Conservation (phyloP, 2,329 filamentous ascomycete species). For the Didymella segeticola region DNA sequence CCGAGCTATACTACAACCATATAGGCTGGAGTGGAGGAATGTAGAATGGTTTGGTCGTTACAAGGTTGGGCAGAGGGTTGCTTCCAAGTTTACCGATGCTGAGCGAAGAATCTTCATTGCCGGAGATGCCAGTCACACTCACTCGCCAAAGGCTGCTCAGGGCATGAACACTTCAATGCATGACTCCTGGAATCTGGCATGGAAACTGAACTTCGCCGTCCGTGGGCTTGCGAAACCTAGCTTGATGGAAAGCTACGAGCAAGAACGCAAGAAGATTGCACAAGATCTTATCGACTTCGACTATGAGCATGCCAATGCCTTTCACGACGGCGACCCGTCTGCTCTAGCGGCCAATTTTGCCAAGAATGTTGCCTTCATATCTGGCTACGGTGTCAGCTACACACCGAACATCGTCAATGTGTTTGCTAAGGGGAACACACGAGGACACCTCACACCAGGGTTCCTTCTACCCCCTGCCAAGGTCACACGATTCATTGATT, state of each 20-base stretch:
- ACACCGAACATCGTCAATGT: slow-evolving; percentile 68
- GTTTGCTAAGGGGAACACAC: slow-evolving; percentile 60
- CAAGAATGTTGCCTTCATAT: slow-evolving; percentile 75
- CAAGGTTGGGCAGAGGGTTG: slow-evolving; percentile 58
- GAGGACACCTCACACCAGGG: slow-evolving; percentile 49
- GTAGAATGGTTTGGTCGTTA: slow-evolving; percentile 62
- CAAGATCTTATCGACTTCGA: slow-evolving; percentile 55
- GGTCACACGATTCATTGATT: slow-evolving; percentile 76
- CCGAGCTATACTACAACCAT: slow-evolving; percentile 55
- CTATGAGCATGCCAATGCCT: slow-evolving; percentile 58
- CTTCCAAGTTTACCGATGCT: slow-evolving; percentile 53
- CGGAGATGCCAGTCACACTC: slow-evolving; percentile 55
- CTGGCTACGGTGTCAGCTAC: slow-evolving; percentile 74
- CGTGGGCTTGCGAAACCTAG: slow-evolving; percentile 48
- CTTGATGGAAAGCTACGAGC: slow-evolving; percentile 50
- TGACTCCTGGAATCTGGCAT: slow-evolving; percentile 53
- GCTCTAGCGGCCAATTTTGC: slow-evolving; percentile 73
- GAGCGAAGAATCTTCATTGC: slow-evolving; percentile 56
- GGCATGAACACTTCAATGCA: slow-evolving; percentile 57
- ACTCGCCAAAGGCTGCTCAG: slow-evolving; percentile 53
- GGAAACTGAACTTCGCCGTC: slow-evolving; percentile 53
- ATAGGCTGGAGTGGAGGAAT: slow-evolving; percentile 53
- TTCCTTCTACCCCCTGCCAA: slow-evolving; percentile 69
- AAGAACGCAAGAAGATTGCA: slow-evolving; percentile 53
- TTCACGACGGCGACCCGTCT: slow-evolving; percentile 67